Base-by-base conservation (phyloP, 139 green algal genomes). In the Picochlorum costavermella region DNA sequence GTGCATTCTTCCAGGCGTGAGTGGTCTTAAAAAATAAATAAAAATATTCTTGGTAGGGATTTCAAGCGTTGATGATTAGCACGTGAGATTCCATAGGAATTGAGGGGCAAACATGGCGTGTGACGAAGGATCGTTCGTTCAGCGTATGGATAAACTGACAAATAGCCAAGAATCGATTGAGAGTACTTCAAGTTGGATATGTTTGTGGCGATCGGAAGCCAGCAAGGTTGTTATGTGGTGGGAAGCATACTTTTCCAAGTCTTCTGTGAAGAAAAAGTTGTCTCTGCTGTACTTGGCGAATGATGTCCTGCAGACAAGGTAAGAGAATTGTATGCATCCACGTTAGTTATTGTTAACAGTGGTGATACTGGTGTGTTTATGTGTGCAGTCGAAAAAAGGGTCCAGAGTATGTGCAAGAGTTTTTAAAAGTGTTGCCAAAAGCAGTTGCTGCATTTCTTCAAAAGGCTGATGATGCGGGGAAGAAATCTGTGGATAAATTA, bases 281-380 rank as follows among this genome's bases (percentile, higher is more conserved):
- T 62, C 74, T 9, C 64, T 89, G 50, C 29, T 87, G 28, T 92
- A 92, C 67, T 70, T 92, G 13, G 85, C 85, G 28, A 90, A 87
- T 50, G 82, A 92, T 69, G 81, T 92, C 13, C 50, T 92, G 11
- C 85, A 92, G 49, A 92, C 86, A 64, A 76, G 70, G 61, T 71
- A 49, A 12, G 12, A 53, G 17, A 25, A 53, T 20, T 23, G 17
- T 3, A 40, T 40, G 8, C 9, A 16, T 63, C 16, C 6, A 5
- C 0, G 2, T 65, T 0, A 14, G 16, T 64, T 65, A 23, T 28
- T 20, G n/a, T 5, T 11, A 9, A 6, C 2, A 53, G n/a, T 23
- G 12, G 46, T 53, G 20, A 53, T 23, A 11, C 3, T 20, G 46
- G 5, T 53, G 20, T 53, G 14, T 40, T 8, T 33, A 2, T 64